These are phyloP conservation scores for Boletellus sp. DNA, from an alignment of 768 basidiomycete genomes.

Conservation along the genomic window DNA sequence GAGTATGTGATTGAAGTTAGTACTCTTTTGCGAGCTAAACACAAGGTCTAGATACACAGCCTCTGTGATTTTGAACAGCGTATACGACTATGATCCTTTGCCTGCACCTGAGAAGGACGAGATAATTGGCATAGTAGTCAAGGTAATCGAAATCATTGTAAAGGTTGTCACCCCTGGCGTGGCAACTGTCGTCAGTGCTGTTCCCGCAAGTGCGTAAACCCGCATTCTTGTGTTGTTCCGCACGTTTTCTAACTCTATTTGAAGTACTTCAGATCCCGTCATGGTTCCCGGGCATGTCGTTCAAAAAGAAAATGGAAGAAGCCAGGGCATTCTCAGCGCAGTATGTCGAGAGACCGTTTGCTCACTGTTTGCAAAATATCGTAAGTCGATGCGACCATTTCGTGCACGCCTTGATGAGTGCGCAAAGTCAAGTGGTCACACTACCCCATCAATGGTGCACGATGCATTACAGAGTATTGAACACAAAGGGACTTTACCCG, in stretches of 20 bases:
- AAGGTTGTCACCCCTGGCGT: background rate
- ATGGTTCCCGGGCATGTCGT: constrained; percentile 16
- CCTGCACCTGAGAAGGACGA: constrained; percentile 8
- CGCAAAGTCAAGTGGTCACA: background rate
- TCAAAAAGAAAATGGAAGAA: background rate
- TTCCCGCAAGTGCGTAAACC: constrained; percentile 4
- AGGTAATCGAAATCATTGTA: background rate
- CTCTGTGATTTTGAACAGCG: constrained; percentile 13
- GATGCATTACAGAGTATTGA: constrained; percentile 3
- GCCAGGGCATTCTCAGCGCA: background rate
- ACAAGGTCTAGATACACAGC: constrained; percentile 7
- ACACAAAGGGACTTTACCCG: background rate
- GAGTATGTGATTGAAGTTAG: constrained; percentile 18
- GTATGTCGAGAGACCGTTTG: constrained; percentile 6
- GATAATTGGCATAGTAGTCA: background rate
- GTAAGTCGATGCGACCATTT: background rate
- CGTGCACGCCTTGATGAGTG: background rate
- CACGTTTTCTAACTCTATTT: background rate
- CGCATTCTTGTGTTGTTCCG: background rate
- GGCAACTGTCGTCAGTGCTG: background rate
- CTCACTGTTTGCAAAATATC: constrained; percentile 1
- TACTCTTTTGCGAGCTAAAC: background rate
- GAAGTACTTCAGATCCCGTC: constrained; percentile 5
- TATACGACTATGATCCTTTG: constrained; percentile 15
- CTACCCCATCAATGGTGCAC: constrained; percentile 1